A percentile compares a stretch with the other conserved stretches of the same genome.
Conservation (phyloP, 148 eudicot genomes). For the Polygonum maritimum region DNA sequence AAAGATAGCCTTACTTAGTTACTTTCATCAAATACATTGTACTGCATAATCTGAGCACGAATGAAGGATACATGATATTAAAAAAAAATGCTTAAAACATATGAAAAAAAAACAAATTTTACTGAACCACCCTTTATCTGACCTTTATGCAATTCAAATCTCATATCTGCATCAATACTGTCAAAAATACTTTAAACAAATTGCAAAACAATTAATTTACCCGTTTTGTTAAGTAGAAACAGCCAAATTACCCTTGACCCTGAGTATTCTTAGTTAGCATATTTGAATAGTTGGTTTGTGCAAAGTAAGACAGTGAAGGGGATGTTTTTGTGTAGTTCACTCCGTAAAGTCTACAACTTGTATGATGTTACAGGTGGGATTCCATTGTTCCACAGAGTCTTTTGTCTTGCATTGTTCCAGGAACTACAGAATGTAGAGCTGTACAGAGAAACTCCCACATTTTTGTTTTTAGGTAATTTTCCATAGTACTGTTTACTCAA, state of each 20-base stretch:
- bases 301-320: no score
- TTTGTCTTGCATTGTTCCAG: neutral
- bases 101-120: no score
- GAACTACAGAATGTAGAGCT: neutral
- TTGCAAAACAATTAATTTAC: no score
- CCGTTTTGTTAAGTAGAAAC: no score
- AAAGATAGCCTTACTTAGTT: no score
- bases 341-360: neutral
- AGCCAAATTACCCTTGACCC: no score
- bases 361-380: neutral
- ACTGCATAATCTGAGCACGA: neutral
- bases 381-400: neutral
- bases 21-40: neutral
- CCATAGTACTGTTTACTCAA: neutral
- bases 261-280: no score
- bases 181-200: no score
- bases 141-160: no score
- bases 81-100: no score
- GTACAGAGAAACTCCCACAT: neutral
- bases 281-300: no score
- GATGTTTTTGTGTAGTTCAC: neutral
- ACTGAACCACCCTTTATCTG: neutral
- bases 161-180: no score
- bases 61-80: neutral
- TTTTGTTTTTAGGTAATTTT: neutral